phyloP scores from a whole-genome alignment of 2,329 filamentous ascomycete species.

The Fusarium piperis region DNA sequence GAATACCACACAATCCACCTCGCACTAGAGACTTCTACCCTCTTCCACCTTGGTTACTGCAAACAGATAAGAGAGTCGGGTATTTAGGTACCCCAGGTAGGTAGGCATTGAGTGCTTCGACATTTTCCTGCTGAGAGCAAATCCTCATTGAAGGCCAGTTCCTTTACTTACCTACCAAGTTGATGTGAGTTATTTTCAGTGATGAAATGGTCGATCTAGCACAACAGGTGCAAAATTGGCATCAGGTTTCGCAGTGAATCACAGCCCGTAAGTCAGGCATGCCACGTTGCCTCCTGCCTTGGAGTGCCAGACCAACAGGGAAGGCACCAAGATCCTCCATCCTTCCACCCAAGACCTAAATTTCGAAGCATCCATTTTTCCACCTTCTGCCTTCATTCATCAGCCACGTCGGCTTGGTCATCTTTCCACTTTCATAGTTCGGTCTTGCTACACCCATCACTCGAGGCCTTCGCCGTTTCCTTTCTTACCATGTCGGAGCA shows the following conservation, averaged over 20 bases:
- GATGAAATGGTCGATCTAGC: too few relatives aligned
- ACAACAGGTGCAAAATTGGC: too few relatives aligned
- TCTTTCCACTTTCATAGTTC: neutral
- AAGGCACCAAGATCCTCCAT: neutral
- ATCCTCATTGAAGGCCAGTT: neutral
- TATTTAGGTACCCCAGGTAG: neutral
- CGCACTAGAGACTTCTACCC: neutral
- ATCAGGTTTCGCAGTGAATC: too few relatives aligned
- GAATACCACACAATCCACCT: neutral
- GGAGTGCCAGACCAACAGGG: neutral
- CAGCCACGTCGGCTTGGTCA: neutral
- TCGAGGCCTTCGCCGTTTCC: neutral
- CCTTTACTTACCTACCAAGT: too few relatives aligned
- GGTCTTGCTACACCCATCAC: neutral
- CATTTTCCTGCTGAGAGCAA: neutral
- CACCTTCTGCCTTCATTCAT: neutral
- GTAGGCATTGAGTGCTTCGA: neutral
- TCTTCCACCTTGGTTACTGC: too few relatives aligned
- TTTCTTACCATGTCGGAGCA: neutral
- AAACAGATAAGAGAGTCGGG: neutral
- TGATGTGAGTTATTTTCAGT: too few relatives aligned
- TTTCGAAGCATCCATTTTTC: neutral
- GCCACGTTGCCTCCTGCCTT: neutral
- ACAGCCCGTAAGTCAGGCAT: too few relatives aligned
- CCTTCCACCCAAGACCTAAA: neutral